Base-by-base conservation (phyloP, 306 rosid genomes). In the Lathyrus sativus region DNA sequence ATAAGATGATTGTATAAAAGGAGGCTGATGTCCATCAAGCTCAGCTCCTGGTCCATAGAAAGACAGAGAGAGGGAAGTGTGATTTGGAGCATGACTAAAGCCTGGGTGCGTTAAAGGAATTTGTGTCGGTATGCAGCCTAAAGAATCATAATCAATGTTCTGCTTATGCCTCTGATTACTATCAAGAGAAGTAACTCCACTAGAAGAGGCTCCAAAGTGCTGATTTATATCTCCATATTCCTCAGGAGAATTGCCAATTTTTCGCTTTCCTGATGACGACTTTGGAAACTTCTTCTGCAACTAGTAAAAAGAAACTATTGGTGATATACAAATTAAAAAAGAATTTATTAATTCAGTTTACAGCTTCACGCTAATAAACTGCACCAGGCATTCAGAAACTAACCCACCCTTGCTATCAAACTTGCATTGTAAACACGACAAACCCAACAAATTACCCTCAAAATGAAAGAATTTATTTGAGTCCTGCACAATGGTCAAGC, bases 1-100 rank as follows among this genome's bases (percentile, higher is more conserved):
- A 78, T 76, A 83, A 19, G 89, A 85, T 15, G 88, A 70, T 67
- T 84, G 91, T 81, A 78, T 85, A 44, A 79, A 77, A 75, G 83
- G 76, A 60, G 83, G 70, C 71, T 54, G 74, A 51, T 35, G 67
- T 11, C 72, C 71, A 57, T 74, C 68, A n/a, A 55, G 78, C 39
- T 73, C 79, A 62, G 85, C 62, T 79, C 73, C 72, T 61, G 74
- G 43, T 65, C 81, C 76, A 68, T 87, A 77, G 33, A 71, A 72
- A 75, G 82, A 45, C 2, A 80, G 76, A 74, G 77, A 64, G 45
- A 76, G 31, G 45, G 82, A 74, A 56, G 67, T 58, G 44, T 75
- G 77, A 55, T 75, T 80, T 70, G 64, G 72, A 3, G 62, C 59
- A 62, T 70, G 76, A 74, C 69, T 31, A 51, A 74, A 80, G 28